Conservation (phyloP, 306 rosid species). For the Vigna angularis region DNA sequence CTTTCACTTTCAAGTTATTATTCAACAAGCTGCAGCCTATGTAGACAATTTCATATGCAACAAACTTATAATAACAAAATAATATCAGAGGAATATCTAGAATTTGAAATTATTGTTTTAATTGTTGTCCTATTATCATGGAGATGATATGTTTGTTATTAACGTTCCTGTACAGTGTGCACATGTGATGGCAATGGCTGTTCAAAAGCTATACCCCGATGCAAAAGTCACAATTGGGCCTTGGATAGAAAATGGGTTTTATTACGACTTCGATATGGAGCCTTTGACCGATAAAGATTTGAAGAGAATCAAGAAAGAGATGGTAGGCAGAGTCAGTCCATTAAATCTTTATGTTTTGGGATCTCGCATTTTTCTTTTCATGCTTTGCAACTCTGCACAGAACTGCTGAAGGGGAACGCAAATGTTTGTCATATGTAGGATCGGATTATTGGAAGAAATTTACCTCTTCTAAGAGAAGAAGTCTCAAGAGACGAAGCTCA, state of each 20-base stretch:
- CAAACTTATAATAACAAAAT: too few relatives aligned
- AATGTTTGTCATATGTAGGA: constrained; percentile 65
- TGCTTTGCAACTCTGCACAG: constrained; percentile 39
- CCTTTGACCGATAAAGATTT: constrained; percentile 86
- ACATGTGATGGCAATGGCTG: constrained; percentile 99
- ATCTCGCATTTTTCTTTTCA: constrained; percentile 10
- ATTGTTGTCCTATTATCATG: too few relatives aligned
- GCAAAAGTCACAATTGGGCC: constrained; percentile 99
- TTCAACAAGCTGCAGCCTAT: too few relatives aligned
- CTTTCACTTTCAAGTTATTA: too few relatives aligned
- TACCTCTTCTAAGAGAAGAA: constrained; percentile 93
- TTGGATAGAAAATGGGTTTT: constrained; percentile 96
- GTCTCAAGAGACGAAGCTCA: constrained; percentile 92
- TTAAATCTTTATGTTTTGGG: constrained; percentile 18
- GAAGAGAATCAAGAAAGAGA: constrained; percentile 92
- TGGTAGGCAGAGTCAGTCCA: constrained; percentile 62
- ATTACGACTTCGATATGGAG: constrained; percentile 92
- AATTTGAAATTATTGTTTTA: too few relatives aligned
- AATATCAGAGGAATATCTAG: too few relatives aligned
- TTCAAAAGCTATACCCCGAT: constrained; percentile 88
- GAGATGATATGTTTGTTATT: too few relatives aligned
- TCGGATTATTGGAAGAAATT: constrained; percentile 75
- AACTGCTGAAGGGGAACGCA: constrained; percentile 21
- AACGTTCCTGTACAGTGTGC: constrained; percentile 64
- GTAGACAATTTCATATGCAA: too few relatives aligned